Base-by-base conservation (phyloP, 139 green algal genomes). In the Asterochloris sp. region DNA sequence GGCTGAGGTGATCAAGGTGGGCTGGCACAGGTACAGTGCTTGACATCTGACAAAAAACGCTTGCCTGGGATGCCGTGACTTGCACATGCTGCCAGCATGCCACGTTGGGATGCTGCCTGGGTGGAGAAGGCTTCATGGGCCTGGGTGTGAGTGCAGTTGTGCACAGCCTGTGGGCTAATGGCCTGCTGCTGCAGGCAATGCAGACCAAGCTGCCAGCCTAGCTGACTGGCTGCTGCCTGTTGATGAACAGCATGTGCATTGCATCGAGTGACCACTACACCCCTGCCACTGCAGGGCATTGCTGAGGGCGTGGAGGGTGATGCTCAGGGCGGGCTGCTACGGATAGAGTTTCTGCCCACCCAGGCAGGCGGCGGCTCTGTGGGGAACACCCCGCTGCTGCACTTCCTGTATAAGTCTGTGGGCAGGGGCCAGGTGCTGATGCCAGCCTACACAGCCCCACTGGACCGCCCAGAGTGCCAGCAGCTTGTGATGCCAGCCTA, bases 331-430 rank as follows among this genome's bases (percentile, higher is more conserved):
- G 66, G 84, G 38, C n/a, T 83, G 63, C 73, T 86, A 60, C 47
- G 38, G 54, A 76, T 85, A 26, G 2, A 60, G 17, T 15, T 28
- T 61, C 24, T 86, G 62, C 78, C 81, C 0, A 0, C n/a, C 11
- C n/a, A 24, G 15, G 75, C 73, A 21, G 66, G 85, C 80, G 90
- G 91, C 26, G 88, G 89, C 17, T n/a, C 16, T 47, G 61, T 87
- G 24, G 91, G 88, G 17, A 76, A 63, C 21, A 91, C 91, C 1
- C 79, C 89, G 13, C 87, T 94, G 71, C 90, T 88, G 82, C 88
- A 91, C 83, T 92, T 91, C 28, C 73, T 89, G 6, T 86, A 83
- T 69, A 83, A 83, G 62, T 71, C 61, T 14, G 69, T 78, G 16
- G 28, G 27, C 1, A 27, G 77, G 11, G 62, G 27, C 13, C 83